Base-by-base conservation (phyloP, 2,329 filamentous ascomycete species). In the Myriosclerotinia curreyana region DNA sequence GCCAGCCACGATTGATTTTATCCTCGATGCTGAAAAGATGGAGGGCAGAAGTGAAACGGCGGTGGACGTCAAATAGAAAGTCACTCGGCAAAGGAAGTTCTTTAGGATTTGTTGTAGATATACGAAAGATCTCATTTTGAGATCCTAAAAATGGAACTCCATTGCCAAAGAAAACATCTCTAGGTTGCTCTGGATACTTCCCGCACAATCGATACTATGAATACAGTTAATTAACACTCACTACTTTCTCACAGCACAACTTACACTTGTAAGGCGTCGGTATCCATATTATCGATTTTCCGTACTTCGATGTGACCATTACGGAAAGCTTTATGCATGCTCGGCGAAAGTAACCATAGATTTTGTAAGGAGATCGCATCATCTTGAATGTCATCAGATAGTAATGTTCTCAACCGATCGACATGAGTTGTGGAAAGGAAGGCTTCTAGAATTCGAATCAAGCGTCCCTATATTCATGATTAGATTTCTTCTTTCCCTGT, bases 21-120 rank as follows among this genome's bases (percentile, higher is more conserved):
- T 55, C 36, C 38, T 44, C 53, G 20, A 42, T 55, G 17, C 53
- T 42, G 15, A 55, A 42, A 34, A 55, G 53, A 42, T 55, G 36
- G 15, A 55, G 53, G 12, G 36, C 38, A 42, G 34, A 17, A 12
- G 22, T 42, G 22, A 55, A 55, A n/a, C 22, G 53, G 38, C 53
- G 38, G 38, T 55, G 38, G 25, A 44, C 28, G 11, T 44, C 53
- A 3, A 55, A 55, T 5, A 31, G 36, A 31, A 55, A 55, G 11
- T 44, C 14, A 22, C 38, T 55, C 25, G 53, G 53, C 53, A 55
- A 55, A 55, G 49, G 53, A 28, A 55, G 15, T 6, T n/a, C 17
- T 44, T 17, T 25, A 28, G 53, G 53, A 31, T 55, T 44, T 34
- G 38, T 55, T 8, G 22, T 55, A 28, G 53, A 44, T 44, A 55